phyloP scores from a whole-genome alignment of 2,329 filamentous ascomycete genomes.

The Trichoderma gracile region DNA sequence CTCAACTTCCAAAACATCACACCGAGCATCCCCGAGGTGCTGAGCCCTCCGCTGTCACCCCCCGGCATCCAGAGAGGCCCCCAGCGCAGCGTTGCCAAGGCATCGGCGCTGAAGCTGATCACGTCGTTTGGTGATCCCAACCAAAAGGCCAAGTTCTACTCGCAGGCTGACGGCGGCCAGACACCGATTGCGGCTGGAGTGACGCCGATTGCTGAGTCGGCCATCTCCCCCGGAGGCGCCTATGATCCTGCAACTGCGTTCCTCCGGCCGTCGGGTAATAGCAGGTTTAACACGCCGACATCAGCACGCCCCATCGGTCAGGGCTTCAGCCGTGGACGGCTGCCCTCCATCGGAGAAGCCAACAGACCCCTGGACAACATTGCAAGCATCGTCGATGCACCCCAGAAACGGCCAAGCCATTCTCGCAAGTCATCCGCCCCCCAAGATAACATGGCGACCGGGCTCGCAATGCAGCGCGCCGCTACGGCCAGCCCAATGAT shows the following conservation, averaged over 20 bases:
- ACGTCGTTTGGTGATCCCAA: slow-evolving; percentile 75
- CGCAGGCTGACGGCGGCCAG: slow-evolving; percentile 55
- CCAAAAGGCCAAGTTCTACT: slow-evolving; percentile 65
- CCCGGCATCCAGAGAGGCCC: slow-evolving; percentile 63
- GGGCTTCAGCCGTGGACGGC: slow-evolving; percentile 62
- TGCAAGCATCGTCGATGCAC: slow-evolving; percentile 34
- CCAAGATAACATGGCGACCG: slow-evolving; percentile 43
- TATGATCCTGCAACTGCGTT: slow-evolving; percentile 67
- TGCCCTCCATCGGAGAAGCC: slow-evolving; percentile 74
- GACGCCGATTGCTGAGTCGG: slow-evolving; percentile 84
- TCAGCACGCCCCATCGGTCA: slow-evolving; percentile 62
- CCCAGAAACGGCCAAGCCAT: slow-evolving; percentile 37
- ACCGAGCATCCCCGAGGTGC: slow-evolving; percentile 59
- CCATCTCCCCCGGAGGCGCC: slow-evolving; percentile 59
- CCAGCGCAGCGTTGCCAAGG: slow-evolving; percentile 69
- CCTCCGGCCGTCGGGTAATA: slow-evolving; percentile 65
- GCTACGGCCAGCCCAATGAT: slow-evolving; percentile 69
- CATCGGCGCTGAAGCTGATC: slow-evolving; percentile 84
- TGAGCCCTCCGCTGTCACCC: slow-evolving; percentile 74
- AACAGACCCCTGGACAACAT: slow-evolving; percentile 34
- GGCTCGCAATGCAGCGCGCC: slow-evolving; percentile 59
- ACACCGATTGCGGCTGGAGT: slow-evolving; percentile 82
- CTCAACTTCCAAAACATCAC: slow-evolving; percentile 57
- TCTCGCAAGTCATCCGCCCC: slow-evolving; percentile 43
- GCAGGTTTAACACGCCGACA: slow-evolving; percentile 68